A percentile compares a stretch with the other conserved stretches of the same genome.
phyloP scores from a whole-genome alignment of 2,329 filamentous ascomycete genomes.

The Fusarium gaditjirri region DNA sequence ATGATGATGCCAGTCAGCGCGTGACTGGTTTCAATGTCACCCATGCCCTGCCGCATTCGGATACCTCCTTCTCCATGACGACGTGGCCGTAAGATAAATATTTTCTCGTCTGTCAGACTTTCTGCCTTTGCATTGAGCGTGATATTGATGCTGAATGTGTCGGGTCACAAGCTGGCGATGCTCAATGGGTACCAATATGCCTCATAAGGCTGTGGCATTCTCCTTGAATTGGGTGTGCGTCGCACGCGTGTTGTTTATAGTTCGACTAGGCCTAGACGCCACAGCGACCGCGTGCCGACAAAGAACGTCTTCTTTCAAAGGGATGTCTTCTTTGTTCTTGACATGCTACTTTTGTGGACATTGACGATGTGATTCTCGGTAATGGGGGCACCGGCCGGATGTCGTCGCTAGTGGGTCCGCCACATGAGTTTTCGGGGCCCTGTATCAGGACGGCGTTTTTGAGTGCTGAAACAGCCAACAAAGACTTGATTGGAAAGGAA shows the following conservation, averaged over 20 bases:
- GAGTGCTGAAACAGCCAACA: slow-evolving; percentile 29
- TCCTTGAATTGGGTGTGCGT: not conserved
- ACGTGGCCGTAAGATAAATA: slow-evolving; percentile 28
- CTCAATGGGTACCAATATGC: slow-evolving; percentile 14
- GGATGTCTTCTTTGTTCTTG: not conserved
- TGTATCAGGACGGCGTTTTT: slow-evolving; percentile 38
- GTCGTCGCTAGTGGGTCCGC: slow-evolving; percentile 49
- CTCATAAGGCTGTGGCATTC: slow-evolving; percentile 25
- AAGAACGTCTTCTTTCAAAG: not conserved
- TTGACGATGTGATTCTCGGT: slow-evolving; percentile 34
- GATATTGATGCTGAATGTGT: not conserved
- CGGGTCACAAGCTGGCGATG: not conserved
- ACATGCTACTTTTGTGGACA: slow-evolving; percentile 24
- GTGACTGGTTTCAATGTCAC: slow-evolving; percentile 42
- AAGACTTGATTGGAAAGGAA: not conserved
- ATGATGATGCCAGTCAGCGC: slow-evolving; percentile 40
- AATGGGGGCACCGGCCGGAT: slow-evolving; percentile 48
- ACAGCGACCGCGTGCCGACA: not conserved
- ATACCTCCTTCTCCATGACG: slow-evolving; percentile 34
- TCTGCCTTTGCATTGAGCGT: not conserved
- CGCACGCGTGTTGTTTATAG: not conserved
- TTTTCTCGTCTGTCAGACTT: not conserved
- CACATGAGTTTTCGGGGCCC: slow-evolving; percentile 40
- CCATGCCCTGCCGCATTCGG: slow-evolving; percentile 33
- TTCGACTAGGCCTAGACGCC: not conserved